A percentile compares a stretch with the other conserved stretches of the same genome.
These are phyloP conservation scores for Starmerella apicola DNA, from an alignment of 805 yeast species.

Conservation along the genomic window DNA sequence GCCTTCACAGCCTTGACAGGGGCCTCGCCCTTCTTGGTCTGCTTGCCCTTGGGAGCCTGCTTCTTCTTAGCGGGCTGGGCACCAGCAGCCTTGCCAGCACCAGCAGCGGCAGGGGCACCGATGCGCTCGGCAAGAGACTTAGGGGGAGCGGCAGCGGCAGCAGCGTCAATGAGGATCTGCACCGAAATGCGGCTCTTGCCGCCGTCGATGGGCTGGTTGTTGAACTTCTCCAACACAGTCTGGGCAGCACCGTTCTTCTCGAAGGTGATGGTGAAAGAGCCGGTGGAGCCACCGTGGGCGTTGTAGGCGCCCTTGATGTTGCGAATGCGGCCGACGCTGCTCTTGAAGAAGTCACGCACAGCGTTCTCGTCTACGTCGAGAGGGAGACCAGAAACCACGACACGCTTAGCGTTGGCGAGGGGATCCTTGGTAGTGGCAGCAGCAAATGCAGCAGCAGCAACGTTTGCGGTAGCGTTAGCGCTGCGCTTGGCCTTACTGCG, in stretches of 20 bases:
- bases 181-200: constrained; percentile 65
- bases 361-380: constrained; percentile 22
- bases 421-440: constrained; percentile 31
- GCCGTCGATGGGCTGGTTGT: constrained; percentile 87
- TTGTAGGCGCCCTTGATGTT: constrained; percentile 65
- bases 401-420: constrained; percentile 45
- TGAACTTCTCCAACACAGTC: constrained; percentile 68
- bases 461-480: no score
- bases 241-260: constrained; percentile 55
- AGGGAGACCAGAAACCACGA: constrained; percentile 63
- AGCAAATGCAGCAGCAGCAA: constrained; percentile 25
- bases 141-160: constrained; percentile 5
- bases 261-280: constrained; percentile 81
- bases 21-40: constrained; percentile 7
- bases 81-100: not conserved
- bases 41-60: constrained; percentile 2
- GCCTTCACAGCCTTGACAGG: constrained; percentile 15
- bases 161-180: constrained; percentile 77
- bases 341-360: constrained; percentile 64
- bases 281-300: constrained; percentile 79
- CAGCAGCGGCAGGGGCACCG: constrained; percentile 7
- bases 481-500: constrained; percentile 20
- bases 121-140: constrained; percentile 17
- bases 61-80: constrained; percentile 1
- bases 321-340: constrained; percentile 76